Conservation (phyloP, 176 grass and related monocot species). For the Chloris gayana region DNA sequence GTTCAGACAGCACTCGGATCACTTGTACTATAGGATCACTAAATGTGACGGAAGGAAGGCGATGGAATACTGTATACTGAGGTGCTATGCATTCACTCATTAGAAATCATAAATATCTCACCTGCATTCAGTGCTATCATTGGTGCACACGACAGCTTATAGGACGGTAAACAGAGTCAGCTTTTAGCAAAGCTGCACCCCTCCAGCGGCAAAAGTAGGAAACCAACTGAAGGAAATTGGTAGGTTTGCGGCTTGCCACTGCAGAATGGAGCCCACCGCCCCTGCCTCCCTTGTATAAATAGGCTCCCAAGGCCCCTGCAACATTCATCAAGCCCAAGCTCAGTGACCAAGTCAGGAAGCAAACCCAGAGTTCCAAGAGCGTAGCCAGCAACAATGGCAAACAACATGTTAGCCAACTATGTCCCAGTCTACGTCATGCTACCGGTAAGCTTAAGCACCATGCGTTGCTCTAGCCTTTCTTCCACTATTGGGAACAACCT, state of each 20-base stretch:
- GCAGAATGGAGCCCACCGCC: not conserved
- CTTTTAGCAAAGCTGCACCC: not conserved
- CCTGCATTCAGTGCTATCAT: not conserved
- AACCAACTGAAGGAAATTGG: not conserved
- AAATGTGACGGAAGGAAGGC: not conserved
- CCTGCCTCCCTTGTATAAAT: slow-evolving; percentile 41
- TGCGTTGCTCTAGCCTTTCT: not conserved
- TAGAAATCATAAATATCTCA: not conserved
- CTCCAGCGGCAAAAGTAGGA: slow-evolving; percentile 2
- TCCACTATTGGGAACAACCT: not conserved
- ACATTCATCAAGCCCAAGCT: slow-evolving; percentile 28
- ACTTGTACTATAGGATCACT: not conserved
- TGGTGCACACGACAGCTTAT: not conserved
- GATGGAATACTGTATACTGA: not conserved
- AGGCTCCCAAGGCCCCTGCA: slow-evolving; percentile 18
- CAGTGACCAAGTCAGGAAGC: slow-evolving; percentile 24
- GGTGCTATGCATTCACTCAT: not conserved
- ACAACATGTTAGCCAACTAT: slow-evolving; percentile 61
- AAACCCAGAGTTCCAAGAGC: slow-evolving; percentile 1
- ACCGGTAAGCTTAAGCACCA: slow-evolving; percentile 54
- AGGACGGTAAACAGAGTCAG: not conserved
- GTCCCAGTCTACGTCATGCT: slow-evolving; percentile 73
- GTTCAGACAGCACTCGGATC: not conserved
- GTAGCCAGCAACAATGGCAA: slow-evolving; percentile 29
- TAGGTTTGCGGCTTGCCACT: not conserved